Evolutionary conservation across 2,329 filamentous ascomycete species (phyloP).

Genomic region (Colletotrichum filicis): DNA sequence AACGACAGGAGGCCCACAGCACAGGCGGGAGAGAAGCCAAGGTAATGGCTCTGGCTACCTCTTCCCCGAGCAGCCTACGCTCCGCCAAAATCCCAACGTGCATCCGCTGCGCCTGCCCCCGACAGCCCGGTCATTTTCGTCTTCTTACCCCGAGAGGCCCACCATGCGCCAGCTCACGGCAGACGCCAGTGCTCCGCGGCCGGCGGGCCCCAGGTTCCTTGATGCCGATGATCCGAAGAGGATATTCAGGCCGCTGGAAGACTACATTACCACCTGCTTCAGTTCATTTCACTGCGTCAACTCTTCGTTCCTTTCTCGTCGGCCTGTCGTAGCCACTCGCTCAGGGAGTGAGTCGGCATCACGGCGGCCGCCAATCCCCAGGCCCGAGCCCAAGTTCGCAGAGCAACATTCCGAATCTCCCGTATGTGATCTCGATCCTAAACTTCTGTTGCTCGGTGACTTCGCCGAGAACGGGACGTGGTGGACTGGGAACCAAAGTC

Average conservation of each 20-base stretch:
- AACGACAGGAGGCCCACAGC: not conserved
- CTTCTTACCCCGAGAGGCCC: constrained; percentile 55
- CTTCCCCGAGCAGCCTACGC: constrained; percentile 52
- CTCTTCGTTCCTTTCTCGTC: constrained; percentile 72
- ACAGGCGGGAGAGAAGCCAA: constrained; percentile 25
- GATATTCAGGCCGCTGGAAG: constrained; percentile 81
- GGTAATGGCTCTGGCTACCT: constrained; percentile 35
- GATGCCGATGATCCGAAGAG: constrained; percentile 56
- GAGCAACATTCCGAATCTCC: constrained; percentile 51
- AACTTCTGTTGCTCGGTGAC: constrained; percentile 78
- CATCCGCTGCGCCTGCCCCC: constrained; percentile 39
- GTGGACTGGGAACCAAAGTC: constrained; percentile 74
- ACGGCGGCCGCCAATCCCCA: constrained; percentile 46
- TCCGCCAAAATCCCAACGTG: constrained; percentile 43
- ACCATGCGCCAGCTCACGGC: constrained; percentile 37
- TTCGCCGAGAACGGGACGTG: constrained; percentile 84
- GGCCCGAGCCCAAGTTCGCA: constrained; percentile 45
- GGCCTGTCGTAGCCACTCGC: constrained; percentile 20
- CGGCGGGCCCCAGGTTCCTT: constrained; percentile 29
- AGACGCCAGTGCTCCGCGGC: constrained; percentile 18
- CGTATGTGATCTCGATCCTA: constrained; percentile 76
- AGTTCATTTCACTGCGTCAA: constrained; percentile 79
- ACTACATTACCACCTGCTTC: constrained; percentile 78
- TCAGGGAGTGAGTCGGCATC: constrained; percentile 41
- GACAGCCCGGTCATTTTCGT: constrained; percentile 53